Base-by-base conservation (phyloP, 768 basidiomycete species). In the Termitomyces eurrhizus region DNA sequence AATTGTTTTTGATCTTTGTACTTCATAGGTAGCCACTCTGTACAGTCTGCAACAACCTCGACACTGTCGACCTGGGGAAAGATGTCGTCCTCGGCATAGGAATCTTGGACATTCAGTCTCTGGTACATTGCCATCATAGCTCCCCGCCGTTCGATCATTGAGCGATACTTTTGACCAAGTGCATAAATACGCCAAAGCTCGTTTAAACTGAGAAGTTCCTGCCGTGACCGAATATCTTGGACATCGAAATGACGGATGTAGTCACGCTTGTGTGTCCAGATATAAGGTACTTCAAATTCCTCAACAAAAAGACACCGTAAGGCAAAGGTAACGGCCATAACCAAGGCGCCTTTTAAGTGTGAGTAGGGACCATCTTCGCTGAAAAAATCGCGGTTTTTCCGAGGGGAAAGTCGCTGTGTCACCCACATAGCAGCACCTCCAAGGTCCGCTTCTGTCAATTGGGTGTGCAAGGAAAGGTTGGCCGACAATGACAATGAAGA, bases 191-290 rank as follows among this genome's bases (percentile, higher is more conserved):
- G 83, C 97, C 97, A 99, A 8, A 98, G 73, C 67, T 99, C 95
- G 48, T 83, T 77, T 61, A 89, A 78, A 64, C 74, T 82, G 60
- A 99, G 82, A 35, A 98, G 85, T 62, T 90, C 89, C 24, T 83
- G 69, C 41, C 83, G 84, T n/a, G 80, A 69, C 37, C 83, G 78
- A 54, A 85, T 80, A 60, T 89, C 86, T 36, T 76, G 71, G 51
- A 84, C 79, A 67, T 93, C 90, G 72, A 91, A 92, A 71, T 90
- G 84, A 50, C 87, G 86, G 67, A 98, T 89, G 68, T 92, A 89
- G 71, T 99, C 97, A 41, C 92, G 84, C 67, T 92, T 92, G 78
- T 98, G 93, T 18, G 87, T 85, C 90, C 91, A 97, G 63, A 98
- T 87, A 74, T 94, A 95, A 0, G 97, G 94, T 7, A 98, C 95